Base-by-base conservation (phyloP, 2,329 filamentous ascomycete genomes). In the Sclerotinia minor region DNA sequence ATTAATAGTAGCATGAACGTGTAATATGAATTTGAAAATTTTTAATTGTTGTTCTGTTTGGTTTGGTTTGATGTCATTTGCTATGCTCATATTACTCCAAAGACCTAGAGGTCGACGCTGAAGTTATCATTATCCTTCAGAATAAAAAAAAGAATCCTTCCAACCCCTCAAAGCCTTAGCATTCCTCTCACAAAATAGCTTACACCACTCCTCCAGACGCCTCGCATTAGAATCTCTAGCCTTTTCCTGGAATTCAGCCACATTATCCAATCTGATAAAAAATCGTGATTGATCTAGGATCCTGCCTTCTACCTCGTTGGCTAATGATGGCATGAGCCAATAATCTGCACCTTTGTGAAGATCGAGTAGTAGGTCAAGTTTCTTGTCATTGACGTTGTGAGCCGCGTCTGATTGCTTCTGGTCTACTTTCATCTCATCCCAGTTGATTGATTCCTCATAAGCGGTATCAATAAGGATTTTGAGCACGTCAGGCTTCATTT, bases 201-300 rank as follows among this genome's bases (percentile, higher is more conserved):
- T 50, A 21, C 72, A 74, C 66, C 64, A 63, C 44, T 68, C 24
- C 44, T 64, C 67, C 24, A 74, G 65, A 5, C 11, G 64, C 19
- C 47, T 50, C 3, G 73, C 72, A 6, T 67, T 45, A 2, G 67
- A 70, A 2, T 65, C 15, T 21, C 8, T 35, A 2, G 73, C 72
- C 15, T 55, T 59, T 2, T 68, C 63, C 38, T 38, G 52, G 41
- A 72, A 57, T 1, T 60, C 61, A 2, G 63, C 19, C 21, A 72
- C 72, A 54, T 75, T 75, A 2, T 72, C 65, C 35, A 75, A 38
- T 13, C 71, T 71, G 5, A 75, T 67, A 47, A 74, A 72, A 2
- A 32, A 2, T 41, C 55, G 71, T 0, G 61, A 67, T 49, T 70
- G 69, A 9, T 45, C 54, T 7, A 75, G 21, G 26, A 74, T 71